Percentiles rank a stretch among this genome's conserved stretches.
Conservation (phyloP, 1,139 yeast genomes). For the Geotrichum reessii region DNA sequence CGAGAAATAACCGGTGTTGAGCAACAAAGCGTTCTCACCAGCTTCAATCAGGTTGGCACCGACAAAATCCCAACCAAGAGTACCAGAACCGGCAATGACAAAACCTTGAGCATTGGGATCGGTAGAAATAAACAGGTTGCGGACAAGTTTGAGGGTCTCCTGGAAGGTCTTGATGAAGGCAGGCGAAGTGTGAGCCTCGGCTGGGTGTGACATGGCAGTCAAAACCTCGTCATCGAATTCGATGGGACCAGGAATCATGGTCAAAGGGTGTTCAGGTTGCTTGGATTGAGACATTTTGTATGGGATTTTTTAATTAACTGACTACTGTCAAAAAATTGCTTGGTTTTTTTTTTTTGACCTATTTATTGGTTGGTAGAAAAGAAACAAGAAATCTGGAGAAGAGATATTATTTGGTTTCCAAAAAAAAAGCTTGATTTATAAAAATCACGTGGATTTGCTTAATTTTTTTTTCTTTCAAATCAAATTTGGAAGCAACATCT, state of each 20-base stretch:
- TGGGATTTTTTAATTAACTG: background rate
- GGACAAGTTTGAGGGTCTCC: slow-evolving; percentile 56
- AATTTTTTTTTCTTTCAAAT: background rate
- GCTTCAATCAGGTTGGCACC: slow-evolving; percentile 65
- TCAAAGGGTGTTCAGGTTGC: slow-evolving; percentile 43
- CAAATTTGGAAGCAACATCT: no score
- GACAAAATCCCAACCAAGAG: slow-evolving; percentile 90
- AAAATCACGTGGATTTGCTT: background rate
- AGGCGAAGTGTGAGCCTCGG: slow-evolving; percentile 85
- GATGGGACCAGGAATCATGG: slow-evolving; percentile 92
- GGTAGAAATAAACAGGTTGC: slow-evolving; percentile 68
- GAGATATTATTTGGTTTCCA: background rate
- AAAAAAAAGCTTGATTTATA: background rate
- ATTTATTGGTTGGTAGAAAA: background rate
- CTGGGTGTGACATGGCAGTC: slow-evolving; percentile 76
- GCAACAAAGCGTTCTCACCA: slow-evolving; percentile 64
- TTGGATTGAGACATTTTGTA: slow-evolving; percentile 17
- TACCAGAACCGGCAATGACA: slow-evolving; percentile 85
- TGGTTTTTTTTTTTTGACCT: background rate
- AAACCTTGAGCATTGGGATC: slow-evolving; percentile 66
- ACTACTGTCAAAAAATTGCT: no score
- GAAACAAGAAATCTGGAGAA: background rate
- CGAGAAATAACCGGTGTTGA: slow-evolving; percentile 91
- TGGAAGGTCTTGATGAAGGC: slow-evolving; percentile 75
- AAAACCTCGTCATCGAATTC: slow-evolving; percentile 80